Percentiles rank a stretch among this genome's conserved stretches.
phyloP scores from a whole-genome alignment of 768 basidiomycete species.

The Myochromella boudieri region DNA sequence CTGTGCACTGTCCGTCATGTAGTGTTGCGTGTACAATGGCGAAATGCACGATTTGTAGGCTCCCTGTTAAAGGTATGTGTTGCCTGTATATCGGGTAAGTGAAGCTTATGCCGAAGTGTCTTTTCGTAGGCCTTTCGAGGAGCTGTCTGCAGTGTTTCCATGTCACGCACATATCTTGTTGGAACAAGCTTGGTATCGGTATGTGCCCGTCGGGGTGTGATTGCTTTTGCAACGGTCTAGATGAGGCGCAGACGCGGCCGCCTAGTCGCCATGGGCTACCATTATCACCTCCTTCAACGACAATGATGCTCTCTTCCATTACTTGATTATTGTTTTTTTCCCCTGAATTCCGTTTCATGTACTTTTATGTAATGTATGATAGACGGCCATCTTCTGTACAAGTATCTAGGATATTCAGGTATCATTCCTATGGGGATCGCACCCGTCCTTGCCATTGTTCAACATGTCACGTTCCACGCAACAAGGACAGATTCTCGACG shows the following conservation, averaged over 20 bases:
- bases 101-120: neutral
- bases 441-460: too few species aligned
- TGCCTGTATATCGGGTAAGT: neutral
- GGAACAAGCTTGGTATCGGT: constrained; percentile 47
- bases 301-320: constrained; percentile 9
- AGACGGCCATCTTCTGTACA: too few species aligned
- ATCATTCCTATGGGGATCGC: too few species aligned
- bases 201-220: constrained; percentile 71
- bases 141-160: constrained; percentile 65
- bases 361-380: too few species aligned
- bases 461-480: too few species aligned
- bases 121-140: constrained; percentile 54
- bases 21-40: constrained; percentile 43
- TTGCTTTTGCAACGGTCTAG: constrained; percentile 49
- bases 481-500: too few species aligned
- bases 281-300: constrained; percentile 14
- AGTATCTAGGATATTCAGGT: too few species aligned
- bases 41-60: constrained; percentile 70
- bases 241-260: constrained; percentile 20
- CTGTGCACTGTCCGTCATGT: constrained; percentile 42
- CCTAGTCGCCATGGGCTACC: constrained; percentile 16
- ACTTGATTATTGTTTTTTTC: neutral
- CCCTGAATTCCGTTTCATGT: too few species aligned
- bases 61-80: constrained; percentile 68
- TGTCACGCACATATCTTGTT: constrained; percentile 65